These are phyloP conservation scores for Oryza australiensis DNA, from an alignment of 176 grass and related monocot species.

Conservation along the genomic window DNA sequence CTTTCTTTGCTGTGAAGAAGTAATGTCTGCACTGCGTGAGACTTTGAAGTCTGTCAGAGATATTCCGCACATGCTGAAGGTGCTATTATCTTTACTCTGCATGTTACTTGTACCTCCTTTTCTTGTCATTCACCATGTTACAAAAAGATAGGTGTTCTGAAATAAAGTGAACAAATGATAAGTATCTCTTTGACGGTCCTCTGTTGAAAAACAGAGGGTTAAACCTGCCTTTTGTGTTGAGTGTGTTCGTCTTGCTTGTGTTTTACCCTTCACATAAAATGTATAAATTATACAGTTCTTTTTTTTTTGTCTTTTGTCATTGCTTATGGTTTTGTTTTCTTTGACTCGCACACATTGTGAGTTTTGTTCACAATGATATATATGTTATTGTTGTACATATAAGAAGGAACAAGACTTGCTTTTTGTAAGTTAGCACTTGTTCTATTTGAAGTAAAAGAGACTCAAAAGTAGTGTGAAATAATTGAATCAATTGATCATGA, in stretches of 20 bases:
- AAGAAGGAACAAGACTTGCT: constrained; percentile 11
- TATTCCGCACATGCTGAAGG: constrained; percentile 92
- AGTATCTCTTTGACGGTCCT: constrained; percentile 4
- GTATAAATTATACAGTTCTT: neutral
- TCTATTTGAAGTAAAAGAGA: constrained; percentile 14
- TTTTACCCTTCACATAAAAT: constrained; percentile 18
- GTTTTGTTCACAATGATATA: constrained; percentile 10
- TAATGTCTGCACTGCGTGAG: constrained; percentile 76
- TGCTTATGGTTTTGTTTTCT: neutral
- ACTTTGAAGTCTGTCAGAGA: constrained; percentile 97
- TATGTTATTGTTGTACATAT: neutral
- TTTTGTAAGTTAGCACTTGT: constrained; percentile 11
- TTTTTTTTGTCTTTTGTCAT: neutral
- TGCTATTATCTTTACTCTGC: constrained; percentile 23
- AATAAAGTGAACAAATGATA: neutral
- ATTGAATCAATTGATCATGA: constrained; percentile 18
- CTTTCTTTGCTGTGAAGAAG: constrained; percentile 94
- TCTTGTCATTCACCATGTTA: constrained; percentile 1
- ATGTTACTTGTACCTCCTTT: constrained; percentile 3
- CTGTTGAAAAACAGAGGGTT: neutral
- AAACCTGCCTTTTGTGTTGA: neutral
- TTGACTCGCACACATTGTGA: neutral
- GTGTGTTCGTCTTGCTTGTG: neutral
- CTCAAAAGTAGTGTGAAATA: constrained; percentile 9
- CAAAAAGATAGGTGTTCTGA: constrained; percentile 18